phyloP scores from a whole-genome alignment of 345 rosid species.

The Gossypium rotundifolium region DNA sequence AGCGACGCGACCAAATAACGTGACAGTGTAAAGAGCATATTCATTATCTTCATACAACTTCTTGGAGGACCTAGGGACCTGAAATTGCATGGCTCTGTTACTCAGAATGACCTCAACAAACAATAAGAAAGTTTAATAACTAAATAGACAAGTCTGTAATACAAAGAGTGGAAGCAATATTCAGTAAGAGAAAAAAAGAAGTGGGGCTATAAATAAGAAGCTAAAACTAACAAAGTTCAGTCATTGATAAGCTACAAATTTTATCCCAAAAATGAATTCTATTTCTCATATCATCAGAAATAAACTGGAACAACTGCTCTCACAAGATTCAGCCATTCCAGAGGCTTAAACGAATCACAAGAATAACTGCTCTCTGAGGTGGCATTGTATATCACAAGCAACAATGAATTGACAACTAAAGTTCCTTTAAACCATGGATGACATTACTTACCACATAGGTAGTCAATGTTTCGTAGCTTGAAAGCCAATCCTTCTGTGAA shows the following conservation, averaged over 20 bases:
- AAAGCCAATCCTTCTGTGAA: slow-evolving; percentile 98
- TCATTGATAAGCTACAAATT: background rate
- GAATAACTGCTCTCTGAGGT: background rate
- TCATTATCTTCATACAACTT: slow-evolving; percentile 88
- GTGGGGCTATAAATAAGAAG: background rate
- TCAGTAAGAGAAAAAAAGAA: background rate
- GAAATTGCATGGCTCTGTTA: slow-evolving; percentile 18
- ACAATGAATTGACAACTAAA: background rate
- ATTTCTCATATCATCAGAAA: background rate
- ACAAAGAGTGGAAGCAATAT: background rate
- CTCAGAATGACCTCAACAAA: background rate
- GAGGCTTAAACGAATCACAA: background rate
- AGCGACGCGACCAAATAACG: slow-evolving; percentile 77
- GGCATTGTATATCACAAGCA: background rate
- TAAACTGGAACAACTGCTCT: background rate
- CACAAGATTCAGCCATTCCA: background rate
- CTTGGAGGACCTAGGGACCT: slow-evolving; percentile 97
- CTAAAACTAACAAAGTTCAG: background rate
- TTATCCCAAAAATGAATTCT: background rate
- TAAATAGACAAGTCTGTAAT: background rate
- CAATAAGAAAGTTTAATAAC: background rate
- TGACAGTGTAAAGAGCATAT: slow-evolving; percentile 89
- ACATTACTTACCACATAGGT: slow-evolving; percentile 69
- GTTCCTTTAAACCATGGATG: background rate
- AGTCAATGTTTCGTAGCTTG: slow-evolving; percentile 87